Evolutionary conservation across 306 rosid genomes (phyloP).

Genomic region (Malus domestica): DNA sequence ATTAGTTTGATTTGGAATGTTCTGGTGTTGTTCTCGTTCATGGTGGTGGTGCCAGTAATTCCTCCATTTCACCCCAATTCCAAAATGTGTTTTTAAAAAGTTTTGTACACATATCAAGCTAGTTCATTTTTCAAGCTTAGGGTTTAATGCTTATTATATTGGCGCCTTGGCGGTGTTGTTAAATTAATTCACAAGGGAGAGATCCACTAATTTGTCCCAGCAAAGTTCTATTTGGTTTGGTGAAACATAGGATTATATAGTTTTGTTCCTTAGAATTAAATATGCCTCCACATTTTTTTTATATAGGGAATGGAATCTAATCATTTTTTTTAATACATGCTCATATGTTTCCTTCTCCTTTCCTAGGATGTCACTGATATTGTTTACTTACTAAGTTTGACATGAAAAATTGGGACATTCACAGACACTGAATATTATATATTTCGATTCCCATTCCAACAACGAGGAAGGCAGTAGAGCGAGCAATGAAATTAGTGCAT

Average conservation of each 20-base stretch:
- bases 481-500: not conserved
- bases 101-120: not conserved
- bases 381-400: constrained; percentile 18
- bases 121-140: not conserved
- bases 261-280: constrained; percentile 7
- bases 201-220: constrained; percentile 1
- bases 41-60: no score
- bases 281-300: constrained; percentile 1
- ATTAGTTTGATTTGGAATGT: no score
- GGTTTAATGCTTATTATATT: not conserved
- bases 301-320: constrained; percentile 19
- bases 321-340: constrained; percentile 1
- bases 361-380: constrained; percentile 1
- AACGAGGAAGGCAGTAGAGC: not conserved
- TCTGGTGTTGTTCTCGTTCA: no score
- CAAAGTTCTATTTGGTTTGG: not conserved
- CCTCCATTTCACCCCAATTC: no score
- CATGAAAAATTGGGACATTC: constrained; percentile 10
- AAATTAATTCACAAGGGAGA: not conserved
- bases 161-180: not conserved
- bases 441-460: constrained; percentile 1
- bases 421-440: not conserved
- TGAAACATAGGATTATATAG: constrained; percentile 31
- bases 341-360: constrained; percentile 14
- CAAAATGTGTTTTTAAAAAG: no score